Evolutionary conservation across 148 eudicot genomes (phyloP).

Genomic region (Heliosperma pusillum): DNA sequence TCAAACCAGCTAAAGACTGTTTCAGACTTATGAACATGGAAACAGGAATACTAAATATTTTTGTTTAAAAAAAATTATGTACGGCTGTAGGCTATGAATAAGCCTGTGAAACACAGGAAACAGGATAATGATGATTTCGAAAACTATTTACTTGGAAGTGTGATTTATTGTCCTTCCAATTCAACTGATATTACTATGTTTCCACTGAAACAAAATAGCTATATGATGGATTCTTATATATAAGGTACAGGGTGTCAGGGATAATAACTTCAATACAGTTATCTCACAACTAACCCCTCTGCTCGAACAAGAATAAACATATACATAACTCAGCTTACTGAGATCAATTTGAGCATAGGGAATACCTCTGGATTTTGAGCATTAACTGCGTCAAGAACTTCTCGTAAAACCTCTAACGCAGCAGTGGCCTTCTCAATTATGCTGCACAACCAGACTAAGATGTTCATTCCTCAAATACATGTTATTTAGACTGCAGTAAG

Average conservation of each 20-base stretch:
- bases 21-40: neutral
- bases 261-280: neutral
- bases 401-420: constrained; percentile 80
- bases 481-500: neutral
- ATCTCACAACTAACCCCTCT: neutral
- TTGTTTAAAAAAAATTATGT: neutral
- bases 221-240: neutral
- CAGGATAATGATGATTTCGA: neutral
- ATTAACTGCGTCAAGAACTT: constrained; percentile 86
- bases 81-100: neutral
- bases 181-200: neutral
- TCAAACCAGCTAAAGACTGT: neutral
- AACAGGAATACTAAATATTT: neutral
- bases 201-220: neutral
- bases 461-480: neutral
- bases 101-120: neutral
- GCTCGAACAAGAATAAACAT: neutral
- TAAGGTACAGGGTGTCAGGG: neutral
- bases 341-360: neutral
- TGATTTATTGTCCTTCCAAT: neutral
- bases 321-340: neutral
- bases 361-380: constrained; percentile 73
- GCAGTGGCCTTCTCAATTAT: constrained; percentile 83
- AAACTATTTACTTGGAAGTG: neutral
- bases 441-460: constrained; percentile 37